These are phyloP conservation scores for Citrus medica DNA, from an alignment of 345 rosid species.

Conservation along the genomic window DNA sequence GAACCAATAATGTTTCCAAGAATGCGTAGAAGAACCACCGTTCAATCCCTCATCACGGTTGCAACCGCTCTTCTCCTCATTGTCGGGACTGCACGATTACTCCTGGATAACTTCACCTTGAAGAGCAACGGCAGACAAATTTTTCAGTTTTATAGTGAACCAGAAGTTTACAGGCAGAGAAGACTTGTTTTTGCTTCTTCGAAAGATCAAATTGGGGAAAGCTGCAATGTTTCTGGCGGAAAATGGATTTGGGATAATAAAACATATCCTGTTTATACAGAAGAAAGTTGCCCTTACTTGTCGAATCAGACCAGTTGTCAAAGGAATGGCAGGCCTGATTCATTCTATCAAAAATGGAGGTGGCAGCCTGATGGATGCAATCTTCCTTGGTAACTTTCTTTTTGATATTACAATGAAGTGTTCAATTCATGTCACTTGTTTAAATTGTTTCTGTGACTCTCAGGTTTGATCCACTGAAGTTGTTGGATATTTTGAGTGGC, in stretches of 20 bases:
- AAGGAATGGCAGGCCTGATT: slow-evolving; percentile 80
- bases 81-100: slow-evolving; percentile 44
- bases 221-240: slow-evolving; percentile 77
- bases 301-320: slow-evolving; percentile 80
- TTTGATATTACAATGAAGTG: neutral
- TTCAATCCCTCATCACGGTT: slow-evolving; percentile 53
- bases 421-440: neutral
- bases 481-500: slow-evolving; percentile 59
- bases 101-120: slow-evolving; percentile 52
- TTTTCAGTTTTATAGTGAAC: slow-evolving; percentile 26
- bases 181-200: slow-evolving; percentile 41
- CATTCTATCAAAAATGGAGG: slow-evolving; percentile 29
- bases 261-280: slow-evolving; percentile 65
- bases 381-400: slow-evolving; percentile 51
- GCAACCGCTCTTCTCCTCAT: slow-evolving; percentile 49
- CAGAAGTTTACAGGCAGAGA: slow-evolving; percentile 15
- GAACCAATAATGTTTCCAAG: slow-evolving; percentile 1
- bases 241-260: slow-evolving; percentile 89
- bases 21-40: neutral
- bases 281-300: slow-evolving; percentile 78
- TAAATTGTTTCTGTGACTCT: slow-evolving; percentile 14
- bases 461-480: slow-evolving; percentile 83
- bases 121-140: slow-evolving; percentile 41
- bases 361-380: slow-evolving; percentile 60
- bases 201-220: slow-evolving; percentile 48